Evolutionary conservation across 2,329 filamentous ascomycete genomes (phyloP).

Genomic region (Tolypocladium cylindrosporum): DNA sequence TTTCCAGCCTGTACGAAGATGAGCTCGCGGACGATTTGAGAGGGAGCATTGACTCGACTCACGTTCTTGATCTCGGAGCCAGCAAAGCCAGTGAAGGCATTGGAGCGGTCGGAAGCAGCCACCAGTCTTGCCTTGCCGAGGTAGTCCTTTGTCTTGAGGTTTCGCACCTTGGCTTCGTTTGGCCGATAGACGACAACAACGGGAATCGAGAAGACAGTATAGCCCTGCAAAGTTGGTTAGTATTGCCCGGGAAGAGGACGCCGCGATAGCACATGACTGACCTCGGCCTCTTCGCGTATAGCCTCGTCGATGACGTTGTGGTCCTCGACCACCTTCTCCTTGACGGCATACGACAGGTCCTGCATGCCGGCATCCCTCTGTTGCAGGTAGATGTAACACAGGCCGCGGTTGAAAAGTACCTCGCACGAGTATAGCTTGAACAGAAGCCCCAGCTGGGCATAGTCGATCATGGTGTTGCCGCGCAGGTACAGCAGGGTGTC

Average conservation of each 20-base stretch:
- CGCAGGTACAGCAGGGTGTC: slow-evolving; percentile 90
- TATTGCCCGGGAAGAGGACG: neutral
- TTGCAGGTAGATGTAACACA: slow-evolving; percentile 95
- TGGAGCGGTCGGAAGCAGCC: slow-evolving; percentile 71
- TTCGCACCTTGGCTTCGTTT: slow-evolving; percentile 96
- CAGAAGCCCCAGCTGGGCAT: slow-evolving; percentile 86
- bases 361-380: slow-evolving; percentile 85
- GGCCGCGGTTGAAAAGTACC: slow-evolving; percentile 89
- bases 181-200: slow-evolving; percentile 92
- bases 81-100: slow-evolving; percentile 73
- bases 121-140: slow-evolving; percentile 92
- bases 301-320: slow-evolving; percentile 98
- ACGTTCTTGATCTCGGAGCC: slow-evolving; percentile 71
- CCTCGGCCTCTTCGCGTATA: slow-evolving; percentile 85
- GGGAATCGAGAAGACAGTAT: slow-evolving; percentile 96
- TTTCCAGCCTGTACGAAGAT: slow-evolving; percentile 34
- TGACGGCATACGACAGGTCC: slow-evolving; percentile 80
- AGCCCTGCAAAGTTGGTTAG: slow-evolving; percentile 49
- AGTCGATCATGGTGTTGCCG: slow-evolving; percentile 96
- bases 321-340: slow-evolving; percentile 92
- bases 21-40: slow-evolving; percentile 6
- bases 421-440: slow-evolving; percentile 98
- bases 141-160: slow-evolving; percentile 95
- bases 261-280: slow-evolving; percentile 28
- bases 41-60: slow-evolving; percentile 15